Percentiles rank a stretch among this genome's conserved stretches.
These are phyloP conservation scores for Fagopyrum esculentum DNA, from an alignment of 148 eudicot genomes.

Conservation along the genomic window DNA sequence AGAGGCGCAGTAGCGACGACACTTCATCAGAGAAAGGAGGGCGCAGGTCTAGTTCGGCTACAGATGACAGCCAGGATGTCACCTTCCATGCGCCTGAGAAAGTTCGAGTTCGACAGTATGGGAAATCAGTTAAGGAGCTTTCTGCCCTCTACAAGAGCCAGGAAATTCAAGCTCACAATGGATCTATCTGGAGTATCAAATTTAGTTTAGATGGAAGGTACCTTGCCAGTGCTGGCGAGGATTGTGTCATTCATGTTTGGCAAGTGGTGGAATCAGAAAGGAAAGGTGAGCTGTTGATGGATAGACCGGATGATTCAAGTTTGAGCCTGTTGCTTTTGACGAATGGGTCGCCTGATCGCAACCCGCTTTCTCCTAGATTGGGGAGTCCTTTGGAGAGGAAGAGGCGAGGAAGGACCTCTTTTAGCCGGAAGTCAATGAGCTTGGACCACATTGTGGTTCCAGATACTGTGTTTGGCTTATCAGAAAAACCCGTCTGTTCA, in stretches of 20 bases:
- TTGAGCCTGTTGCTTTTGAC: constrained; percentile 46
- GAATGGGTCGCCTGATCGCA: constrained; percentile 72
- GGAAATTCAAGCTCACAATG: constrained; percentile 84
- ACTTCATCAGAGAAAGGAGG: constrained; percentile 31
- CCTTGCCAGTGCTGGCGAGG: constrained; percentile 98
- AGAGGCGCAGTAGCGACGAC: constrained; percentile 61
- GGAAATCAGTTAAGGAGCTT: constrained; percentile 78
- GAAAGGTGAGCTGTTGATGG: constrained; percentile 68
- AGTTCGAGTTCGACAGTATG: constrained; percentile 76
- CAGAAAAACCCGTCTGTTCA: constrained; percentile 88
- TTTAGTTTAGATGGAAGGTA: constrained; percentile 90
- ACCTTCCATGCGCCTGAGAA: constrained; percentile 84
- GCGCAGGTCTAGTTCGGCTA: constrained; percentile 87
- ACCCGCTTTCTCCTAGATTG: constrained; percentile 51
- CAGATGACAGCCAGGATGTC: constrained; percentile 92
- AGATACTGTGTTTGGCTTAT: constrained; percentile 70
- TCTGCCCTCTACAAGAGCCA: constrained; percentile 73
- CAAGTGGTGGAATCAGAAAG: constrained; percentile 69
- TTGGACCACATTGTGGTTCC: constrained; percentile 69
- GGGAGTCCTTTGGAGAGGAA: constrained; percentile 51
- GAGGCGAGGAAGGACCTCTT: constrained; percentile 74
- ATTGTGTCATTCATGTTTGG: constrained; percentile 87
- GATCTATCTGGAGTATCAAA: constrained; percentile 87
- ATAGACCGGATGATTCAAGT: constrained; percentile 74
- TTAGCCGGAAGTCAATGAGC: constrained; percentile 73